Evolutionary conservation across 495 filamentous ascomycete genomes (phyloP), one percentile per base, ranked within the genome.

Genomic region (Acidiella bohemica): DNA sequence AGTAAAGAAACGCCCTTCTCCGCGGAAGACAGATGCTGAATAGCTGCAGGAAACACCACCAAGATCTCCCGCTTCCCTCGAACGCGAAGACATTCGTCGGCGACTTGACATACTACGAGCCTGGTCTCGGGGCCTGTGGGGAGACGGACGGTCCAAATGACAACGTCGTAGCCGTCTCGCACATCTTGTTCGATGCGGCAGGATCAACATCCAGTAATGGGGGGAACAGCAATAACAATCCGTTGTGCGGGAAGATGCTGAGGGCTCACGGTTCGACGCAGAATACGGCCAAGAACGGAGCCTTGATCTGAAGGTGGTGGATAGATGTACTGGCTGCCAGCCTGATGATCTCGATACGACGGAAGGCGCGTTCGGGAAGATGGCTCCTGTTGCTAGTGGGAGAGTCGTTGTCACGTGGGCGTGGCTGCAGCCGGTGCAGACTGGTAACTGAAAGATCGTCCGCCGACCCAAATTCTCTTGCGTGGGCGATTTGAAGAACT

Each of bases 121-220:
- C 80, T 4, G 78, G 58, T 0, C 63, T 85, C 1, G 82, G 83
- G 13, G 72, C 81, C 1, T 92, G 84, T 51, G 83, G 83, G 2
- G 62, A 68, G 18, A 66, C 58, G 7, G 73, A 65, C 27, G 61
- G 53, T 0, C 55, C 55, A 8, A 60, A 51, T 10, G 76, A 82
- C 23, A 40, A 62, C 14, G 69, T 85, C n/a, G 75, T 73, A 14
- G 75, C 80, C 0, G 64, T 88, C 0, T 78, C 74, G 1, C 72
- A 78, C 49, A 53, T 70, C 19, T 53, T 84, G 1, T 92, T 73
- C 47, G 80, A 88, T 54, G 72, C 74, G 0, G 64, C 58, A 4
- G 47, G 47, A 1, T 39, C 42, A 4, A 39, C 36, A 3, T 32
- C 37, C 7, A 25, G n/a, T 13, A 61, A 61, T 1, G 64, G 45